Evolutionary conservation across 345 rosid genomes (phyloP).

Genomic region (Erodium maritimum): DNA sequence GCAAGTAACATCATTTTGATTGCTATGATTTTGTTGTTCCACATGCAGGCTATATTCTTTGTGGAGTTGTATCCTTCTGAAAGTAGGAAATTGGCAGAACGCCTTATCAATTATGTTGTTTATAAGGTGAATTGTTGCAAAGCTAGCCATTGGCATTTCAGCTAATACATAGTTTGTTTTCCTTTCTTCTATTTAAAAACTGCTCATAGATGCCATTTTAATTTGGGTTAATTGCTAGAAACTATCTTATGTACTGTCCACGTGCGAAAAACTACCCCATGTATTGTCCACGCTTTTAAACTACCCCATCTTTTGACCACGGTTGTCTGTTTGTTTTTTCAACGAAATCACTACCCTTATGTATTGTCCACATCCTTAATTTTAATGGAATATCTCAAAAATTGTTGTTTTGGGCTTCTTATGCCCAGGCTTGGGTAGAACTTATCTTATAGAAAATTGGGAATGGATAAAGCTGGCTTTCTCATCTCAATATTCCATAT

Average conservation of each 20-base stretch:
- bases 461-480: not conserved
- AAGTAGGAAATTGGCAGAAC: constrained; percentile 69
- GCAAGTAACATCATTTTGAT: not conserved
- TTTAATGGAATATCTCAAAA: no score
- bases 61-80: constrained; percentile 68
- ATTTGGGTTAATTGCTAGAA: no score
- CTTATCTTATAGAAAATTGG: not conserved
- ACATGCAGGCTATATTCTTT: constrained; percentile 74
- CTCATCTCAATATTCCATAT: not conserved
- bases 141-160: not conserved
- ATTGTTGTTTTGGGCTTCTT: not conserved
- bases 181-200: not conserved
- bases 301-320: no score
- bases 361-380: no score
- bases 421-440: not conserved
- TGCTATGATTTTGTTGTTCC: constrained; percentile 9
- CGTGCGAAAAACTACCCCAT: no score
- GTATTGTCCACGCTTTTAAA: no score
- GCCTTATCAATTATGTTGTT: constrained; percentile 83
- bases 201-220: not conserved
- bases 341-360: no score
- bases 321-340: not conserved
- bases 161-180: not conserved
- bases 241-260: no score
- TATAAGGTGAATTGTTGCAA: constrained; percentile 53